Base-by-base conservation (phyloP, 2,329 filamentous ascomycete species). In the Trichoderma sp. region DNA sequence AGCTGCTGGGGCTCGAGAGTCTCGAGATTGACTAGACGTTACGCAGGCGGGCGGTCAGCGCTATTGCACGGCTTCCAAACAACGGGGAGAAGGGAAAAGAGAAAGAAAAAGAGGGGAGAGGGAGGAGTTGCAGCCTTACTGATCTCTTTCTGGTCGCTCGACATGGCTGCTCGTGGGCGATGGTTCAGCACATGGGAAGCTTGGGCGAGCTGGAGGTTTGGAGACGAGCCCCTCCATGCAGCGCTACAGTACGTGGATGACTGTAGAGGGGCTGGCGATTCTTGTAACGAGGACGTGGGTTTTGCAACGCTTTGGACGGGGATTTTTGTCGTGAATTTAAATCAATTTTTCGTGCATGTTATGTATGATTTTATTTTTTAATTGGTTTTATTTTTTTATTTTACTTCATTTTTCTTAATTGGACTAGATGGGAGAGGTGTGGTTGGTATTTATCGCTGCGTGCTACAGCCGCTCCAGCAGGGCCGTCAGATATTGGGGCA, bases 1-100 rank as follows among this genome's bases (percentile, higher is more conserved):
- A 99, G 91, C 81, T 97, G 94, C 72, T 92, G 92, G 29, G 90
- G 85, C 74, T 90, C 91, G 75, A 99, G 90, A 70, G 87, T 89
- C 74, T 90, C 88, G 74, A 99, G 83, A 72, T 85, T 86, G 72
- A 88, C 86, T 87, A 34, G n/a, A 64, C 7, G 2, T 4, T 22
- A n/a, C 22, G 2, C 4, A 6, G 19, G 19, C 17, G 9, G 8
- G 32, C 17, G 19, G 27, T 64, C 25, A 64, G 61, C 61, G n/a
- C 37, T 56, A 5, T 35, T 53, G 29, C n/a, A 50, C 2, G 10
- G 10, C 5, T 19, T 27, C 3, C n/a, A 42, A 29, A 15, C 6
- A 52, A 50, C 10, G 35, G 22, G 25, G 29, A 54, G 15, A 27
- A 37, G 3, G 15, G 9, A 0, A 25, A 34, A 34, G 42, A 58